Percentiles rank a stretch among this genome's conserved stretches.
phyloP scores from a whole-genome alignment of 306 rosid species.

The Cucumis melo region DNA sequence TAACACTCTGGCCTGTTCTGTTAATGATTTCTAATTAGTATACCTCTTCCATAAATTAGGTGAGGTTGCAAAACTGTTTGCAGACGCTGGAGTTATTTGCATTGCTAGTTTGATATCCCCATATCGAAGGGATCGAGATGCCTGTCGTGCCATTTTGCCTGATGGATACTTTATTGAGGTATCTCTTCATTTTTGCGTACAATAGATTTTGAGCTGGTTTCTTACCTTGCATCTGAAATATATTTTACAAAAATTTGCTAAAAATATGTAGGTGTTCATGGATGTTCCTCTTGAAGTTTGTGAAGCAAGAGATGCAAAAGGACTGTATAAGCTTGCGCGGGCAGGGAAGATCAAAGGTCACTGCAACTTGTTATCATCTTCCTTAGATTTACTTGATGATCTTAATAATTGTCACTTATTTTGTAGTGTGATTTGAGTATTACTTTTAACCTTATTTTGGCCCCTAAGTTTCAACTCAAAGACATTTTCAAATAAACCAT shows the following conservation, averaged over 20 bases:
- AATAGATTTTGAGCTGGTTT: not conserved
- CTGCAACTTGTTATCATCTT: not conserved
- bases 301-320: constrained; percentile 86
- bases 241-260: not conserved
- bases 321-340: constrained; percentile 61
- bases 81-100: constrained; percentile 89
- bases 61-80: constrained; percentile 92
- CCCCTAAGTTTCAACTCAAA: not conserved
- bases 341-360: constrained; percentile 67
- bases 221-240: not conserved
- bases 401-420: not conserved
- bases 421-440: not conserved
- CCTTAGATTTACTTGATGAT: not conserved
- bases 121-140: constrained; percentile 69
- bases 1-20: not conserved
- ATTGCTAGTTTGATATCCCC: constrained; percentile 85
- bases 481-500: not conserved
- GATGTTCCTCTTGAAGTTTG: constrained; percentile 79
- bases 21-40: not conserved
- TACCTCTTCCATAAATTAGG: constrained; percentile 27
- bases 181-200: not conserved
- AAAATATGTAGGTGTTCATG: constrained; percentile 61
- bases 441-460: not conserved
- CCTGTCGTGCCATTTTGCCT: constrained; percentile 71
- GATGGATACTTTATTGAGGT: constrained; percentile 89